A percentile compares a stretch with the other conserved stretches of the same genome.
phyloP scores from a whole-genome alignment of 1,284 basidiomycete genomes.

The Veloboletus limbatus region DNA sequence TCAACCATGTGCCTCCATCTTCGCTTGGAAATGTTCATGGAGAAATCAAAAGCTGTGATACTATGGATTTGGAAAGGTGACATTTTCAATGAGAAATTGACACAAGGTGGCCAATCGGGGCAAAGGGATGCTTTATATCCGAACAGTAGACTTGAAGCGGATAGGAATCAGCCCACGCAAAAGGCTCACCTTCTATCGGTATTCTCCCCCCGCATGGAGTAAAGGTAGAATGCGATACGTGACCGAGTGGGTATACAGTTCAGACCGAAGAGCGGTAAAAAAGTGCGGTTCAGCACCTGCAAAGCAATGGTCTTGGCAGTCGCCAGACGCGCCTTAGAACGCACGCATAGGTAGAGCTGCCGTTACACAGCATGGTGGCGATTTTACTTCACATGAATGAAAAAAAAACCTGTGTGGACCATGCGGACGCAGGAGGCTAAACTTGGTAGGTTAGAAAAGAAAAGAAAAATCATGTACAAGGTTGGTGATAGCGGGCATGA shows the following conservation, averaged over 20 bases:
- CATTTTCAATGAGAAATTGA: background rate
- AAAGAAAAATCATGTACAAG: background rate
- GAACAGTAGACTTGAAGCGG: background rate
- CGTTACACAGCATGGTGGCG: background rate
- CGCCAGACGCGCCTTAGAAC: no score
- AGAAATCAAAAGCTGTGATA: background rate
- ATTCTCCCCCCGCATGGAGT: background rate
- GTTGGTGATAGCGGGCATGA: background rate
- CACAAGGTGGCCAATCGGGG: constrained; percentile 1
- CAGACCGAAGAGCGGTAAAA: background rate
- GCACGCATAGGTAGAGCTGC: background rate
- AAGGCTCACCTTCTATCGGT: background rate
- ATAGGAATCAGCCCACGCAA: background rate
- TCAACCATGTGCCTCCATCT: background rate
- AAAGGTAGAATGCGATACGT: background rate
- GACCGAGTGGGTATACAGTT: background rate
- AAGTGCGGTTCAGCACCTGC: background rate
- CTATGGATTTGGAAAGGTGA: background rate
- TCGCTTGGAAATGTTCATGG: background rate
- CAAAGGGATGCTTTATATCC: background rate
- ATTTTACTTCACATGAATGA: background rate
- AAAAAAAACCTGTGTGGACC: background rate
- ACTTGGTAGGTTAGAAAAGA: background rate
- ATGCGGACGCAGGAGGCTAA: constrained; percentile 2
- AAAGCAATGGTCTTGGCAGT: background rate